These are phyloP conservation scores for Naganishia sp. DNA, from an alignment of 1,284 basidiomycete species.

Conservation along the genomic window DNA sequence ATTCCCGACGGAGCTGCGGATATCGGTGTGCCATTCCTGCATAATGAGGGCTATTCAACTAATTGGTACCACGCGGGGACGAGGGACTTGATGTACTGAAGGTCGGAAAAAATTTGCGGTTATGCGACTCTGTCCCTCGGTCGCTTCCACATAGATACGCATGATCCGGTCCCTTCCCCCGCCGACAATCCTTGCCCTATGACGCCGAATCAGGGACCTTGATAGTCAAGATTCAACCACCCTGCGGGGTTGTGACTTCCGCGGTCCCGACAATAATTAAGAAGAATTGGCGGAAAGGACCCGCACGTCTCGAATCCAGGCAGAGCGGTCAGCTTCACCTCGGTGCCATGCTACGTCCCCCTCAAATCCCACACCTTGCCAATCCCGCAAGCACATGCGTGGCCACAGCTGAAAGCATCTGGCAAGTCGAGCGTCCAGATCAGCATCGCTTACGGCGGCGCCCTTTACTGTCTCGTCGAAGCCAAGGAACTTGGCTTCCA, in stretches of 20 bases:
- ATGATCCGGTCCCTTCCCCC: conserved; percentile 2
- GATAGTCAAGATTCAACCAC: conserved; percentile 1
- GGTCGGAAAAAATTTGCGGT: not conserved
- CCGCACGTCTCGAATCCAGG: not conserved
- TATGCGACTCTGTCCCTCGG: conserved; percentile 8
- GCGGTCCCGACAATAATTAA: not conserved
- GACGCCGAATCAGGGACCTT: not conserved
- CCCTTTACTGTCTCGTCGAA: conserved; percentile 13
- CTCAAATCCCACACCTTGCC: not conserved
- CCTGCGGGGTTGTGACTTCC: conserved; percentile 6
- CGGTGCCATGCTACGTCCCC: not conserved
- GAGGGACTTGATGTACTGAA: not conserved
- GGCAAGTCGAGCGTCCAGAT: not conserved
- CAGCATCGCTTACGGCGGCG: conserved; percentile 12
- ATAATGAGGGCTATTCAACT: conserved; percentile 17
- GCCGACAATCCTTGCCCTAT: not conserved
- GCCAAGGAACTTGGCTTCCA: conserved; percentile 7
- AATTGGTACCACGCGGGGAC: not conserved
- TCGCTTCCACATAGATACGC: conserved; percentile 7
- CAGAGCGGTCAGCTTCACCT: conserved; percentile 1
- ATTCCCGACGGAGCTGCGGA: conserved; percentile 8
- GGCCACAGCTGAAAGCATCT: conserved; percentile 4
- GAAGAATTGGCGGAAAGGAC: not conserved
- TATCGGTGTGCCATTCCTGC: conserved; percentile 6
- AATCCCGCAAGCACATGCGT: not conserved